Conservation (phyloP, 768 basidiomycete species). For the Pluteus cervinus region DNA sequence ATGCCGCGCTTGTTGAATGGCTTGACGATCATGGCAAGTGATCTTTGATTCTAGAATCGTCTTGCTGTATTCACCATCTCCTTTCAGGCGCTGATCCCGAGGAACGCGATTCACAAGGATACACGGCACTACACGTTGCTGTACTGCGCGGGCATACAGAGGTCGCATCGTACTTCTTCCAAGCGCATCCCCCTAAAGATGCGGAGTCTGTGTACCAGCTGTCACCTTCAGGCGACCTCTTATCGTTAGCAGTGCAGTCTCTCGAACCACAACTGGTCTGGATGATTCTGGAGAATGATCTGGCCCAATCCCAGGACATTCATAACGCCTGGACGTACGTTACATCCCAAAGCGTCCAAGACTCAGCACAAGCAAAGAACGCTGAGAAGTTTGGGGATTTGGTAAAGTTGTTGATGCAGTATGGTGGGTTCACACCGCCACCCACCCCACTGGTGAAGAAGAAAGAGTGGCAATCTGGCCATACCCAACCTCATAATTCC, state of each 20-base stretch:
- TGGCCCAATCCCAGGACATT: slow-evolving; percentile 45
- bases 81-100: slow-evolving; percentile 64
- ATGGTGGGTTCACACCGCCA: slow-evolving; percentile 45
- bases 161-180: slow-evolving; percentile 56
- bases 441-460: slow-evolving; percentile 18
- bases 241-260: slow-evolving; percentile 55
- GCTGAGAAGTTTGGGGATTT: slow-evolving; percentile 41
- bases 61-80: slow-evolving; percentile 9
- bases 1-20: slow-evolving; percentile 59
- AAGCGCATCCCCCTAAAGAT: slow-evolving; percentile 50
- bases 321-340: slow-evolving; percentile 44
- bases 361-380: slow-evolving; percentile 17
- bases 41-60: slow-evolving; percentile 16
- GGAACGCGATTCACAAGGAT: slow-evolving; percentile 52
- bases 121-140: slow-evolving; percentile 65
- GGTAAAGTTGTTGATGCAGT: slow-evolving; percentile 43
- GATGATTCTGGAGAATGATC: slow-evolving; percentile 54
- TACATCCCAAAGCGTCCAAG: slow-evolving; percentile 26
- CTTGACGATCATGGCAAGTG: slow-evolving; percentile 64
- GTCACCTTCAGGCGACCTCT: slow-evolving; percentile 34
- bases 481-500: too few relatives aligned
- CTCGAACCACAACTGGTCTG: slow-evolving; percentile 58
- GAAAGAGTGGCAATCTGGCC: too few relatives aligned
- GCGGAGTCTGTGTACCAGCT: slow-evolving; percentile 39
- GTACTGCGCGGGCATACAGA: slow-evolving; percentile 44